A percentile compares a stretch with the other conserved stretches of the same genome.
phyloP scores from a whole-genome alignment of 2,329 filamentous ascomycete genomes.

The Talaromyces sp. region DNA sequence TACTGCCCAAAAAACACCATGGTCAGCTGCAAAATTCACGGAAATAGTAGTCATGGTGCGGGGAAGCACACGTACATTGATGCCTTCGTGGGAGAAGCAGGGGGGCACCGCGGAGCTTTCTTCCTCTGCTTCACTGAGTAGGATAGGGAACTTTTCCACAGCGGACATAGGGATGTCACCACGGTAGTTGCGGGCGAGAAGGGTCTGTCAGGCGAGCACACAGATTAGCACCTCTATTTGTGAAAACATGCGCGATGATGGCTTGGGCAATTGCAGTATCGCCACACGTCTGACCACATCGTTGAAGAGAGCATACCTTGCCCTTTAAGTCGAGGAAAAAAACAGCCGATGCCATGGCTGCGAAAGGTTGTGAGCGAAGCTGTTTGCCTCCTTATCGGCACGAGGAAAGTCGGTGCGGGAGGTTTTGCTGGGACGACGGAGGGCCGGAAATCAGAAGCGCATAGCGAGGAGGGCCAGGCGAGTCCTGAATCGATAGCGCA shows the following conservation, averaged over 20 bases:
- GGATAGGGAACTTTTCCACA: constrained; percentile 93
- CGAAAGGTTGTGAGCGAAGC: neutral
- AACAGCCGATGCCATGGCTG: constrained; percentile 85
- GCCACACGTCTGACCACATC: neutral
- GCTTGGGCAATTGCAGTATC: neutral
- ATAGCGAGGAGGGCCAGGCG: neutral
- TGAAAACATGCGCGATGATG: neutral
- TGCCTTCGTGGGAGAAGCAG: constrained; percentile 97
- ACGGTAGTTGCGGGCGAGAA: constrained; percentile 95
- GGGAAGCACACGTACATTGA: constrained; percentile 65
- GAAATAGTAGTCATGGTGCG: neutral
- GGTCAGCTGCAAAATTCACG: constrained; percentile 3
- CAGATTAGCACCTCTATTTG: neutral
- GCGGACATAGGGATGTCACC: constrained; percentile 99
- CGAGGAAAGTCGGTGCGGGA: neutral
- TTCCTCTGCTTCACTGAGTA: constrained; percentile 97
- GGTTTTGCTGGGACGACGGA: neutral
- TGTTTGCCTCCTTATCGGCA: neutral
- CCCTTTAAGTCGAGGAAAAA: constrained; percentile 99
- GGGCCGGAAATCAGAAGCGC: neutral
- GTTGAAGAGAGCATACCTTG: constrained; percentile 61
- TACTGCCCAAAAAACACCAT: constrained; percentile 58
- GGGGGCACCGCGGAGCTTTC: constrained; percentile 95
- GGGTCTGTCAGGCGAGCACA: constrained; percentile 59
- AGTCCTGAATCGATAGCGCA: neutral